Conservation (phyloP, 2,329 filamentous ascomycete genomes). For the Davidsoniella neocaledoniae region DNA sequence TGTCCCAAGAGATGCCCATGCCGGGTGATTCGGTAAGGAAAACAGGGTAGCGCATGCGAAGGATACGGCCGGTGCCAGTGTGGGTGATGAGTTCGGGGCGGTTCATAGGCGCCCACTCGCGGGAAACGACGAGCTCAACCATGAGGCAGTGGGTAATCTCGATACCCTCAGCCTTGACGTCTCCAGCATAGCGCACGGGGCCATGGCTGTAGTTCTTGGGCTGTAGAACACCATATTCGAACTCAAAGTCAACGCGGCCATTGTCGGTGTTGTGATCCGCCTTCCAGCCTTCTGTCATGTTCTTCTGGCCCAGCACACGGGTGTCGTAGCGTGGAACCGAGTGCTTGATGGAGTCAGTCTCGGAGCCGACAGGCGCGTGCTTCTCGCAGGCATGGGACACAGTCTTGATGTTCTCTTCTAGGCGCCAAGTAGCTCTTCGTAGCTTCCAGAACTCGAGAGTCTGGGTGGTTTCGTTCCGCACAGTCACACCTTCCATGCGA, state of each 20-base stretch:
- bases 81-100: conserved; percentile 55
- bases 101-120: conserved; percentile 66
- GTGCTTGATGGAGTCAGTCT: conserved; percentile 31
- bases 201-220: conserved; percentile 6
- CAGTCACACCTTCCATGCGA: conserved; percentile 72
- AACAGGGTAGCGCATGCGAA: conserved; percentile 81
- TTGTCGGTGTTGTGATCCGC: conserved; percentile 37
- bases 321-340: conserved; percentile 57
- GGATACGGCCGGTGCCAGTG: conserved; percentile 75
- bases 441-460: conserved; percentile 72
- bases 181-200: conserved; percentile 48
- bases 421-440: conserved; percentile 80
- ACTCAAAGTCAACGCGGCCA: conserved; percentile 43
- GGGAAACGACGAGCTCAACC: conserved; percentile 83
- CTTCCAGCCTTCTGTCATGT: conserved; percentile 83
- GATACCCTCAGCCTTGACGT: conserved; percentile 58
- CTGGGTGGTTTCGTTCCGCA: conserved; percentile 47
- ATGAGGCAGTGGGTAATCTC: conserved; percentile 72
- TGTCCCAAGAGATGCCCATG: conserved; percentile 89
- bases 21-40: conserved; percentile 69
- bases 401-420: conserved; percentile 73
- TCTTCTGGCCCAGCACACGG: conserved; percentile 62
- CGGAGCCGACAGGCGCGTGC: conserved; percentile 39
- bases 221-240: conserved; percentile 53
- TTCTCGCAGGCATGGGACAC: conserved; percentile 64